Percentiles rank a stretch among this genome's conserved stretches.
These are phyloP conservation scores for Suillus plorans DNA, from an alignment of 768 basidiomycete genomes.

Conservation along the genomic window DNA sequence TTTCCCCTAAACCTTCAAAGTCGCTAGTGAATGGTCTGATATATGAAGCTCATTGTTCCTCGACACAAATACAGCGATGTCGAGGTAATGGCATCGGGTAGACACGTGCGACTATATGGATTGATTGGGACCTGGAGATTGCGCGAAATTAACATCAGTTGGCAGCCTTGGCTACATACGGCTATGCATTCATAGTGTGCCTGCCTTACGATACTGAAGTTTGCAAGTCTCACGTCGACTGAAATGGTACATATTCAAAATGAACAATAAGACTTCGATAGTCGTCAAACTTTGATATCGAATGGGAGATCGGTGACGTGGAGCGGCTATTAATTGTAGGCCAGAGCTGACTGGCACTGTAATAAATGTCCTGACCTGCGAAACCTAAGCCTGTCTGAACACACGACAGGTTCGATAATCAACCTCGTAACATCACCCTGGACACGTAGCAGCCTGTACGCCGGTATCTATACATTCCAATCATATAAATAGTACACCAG, in stretches of 20 bases:
- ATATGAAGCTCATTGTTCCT: neutral
- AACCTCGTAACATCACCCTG: neutral
- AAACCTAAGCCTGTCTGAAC: neutral
- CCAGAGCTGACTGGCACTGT: neutral
- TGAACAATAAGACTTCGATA: neutral
- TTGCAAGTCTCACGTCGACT: neutral
- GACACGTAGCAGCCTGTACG: neutral
- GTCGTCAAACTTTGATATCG: neutral
- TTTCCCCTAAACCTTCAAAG: neutral
- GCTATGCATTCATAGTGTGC: neutral
- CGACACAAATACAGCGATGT: neutral
- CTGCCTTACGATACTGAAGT: neutral
- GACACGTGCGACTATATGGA: neutral
- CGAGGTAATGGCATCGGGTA: neutral
- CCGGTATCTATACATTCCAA: neutral
- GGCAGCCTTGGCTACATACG: neutral
- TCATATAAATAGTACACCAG: neutral
- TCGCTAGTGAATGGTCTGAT: neutral
- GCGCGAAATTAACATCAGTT: neutral
- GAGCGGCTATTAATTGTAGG: neutral
- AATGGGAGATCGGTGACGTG: neutral
- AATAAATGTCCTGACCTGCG: no score
- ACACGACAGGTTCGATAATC: neutral
- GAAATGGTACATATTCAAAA: neutral
- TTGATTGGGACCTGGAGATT: neutral